Evolutionary conservation across 192 early-diverging fungal species (phyloP), one percentile per base, ranked within the genome.

Genomic region (Coemansia sp.): DNA sequence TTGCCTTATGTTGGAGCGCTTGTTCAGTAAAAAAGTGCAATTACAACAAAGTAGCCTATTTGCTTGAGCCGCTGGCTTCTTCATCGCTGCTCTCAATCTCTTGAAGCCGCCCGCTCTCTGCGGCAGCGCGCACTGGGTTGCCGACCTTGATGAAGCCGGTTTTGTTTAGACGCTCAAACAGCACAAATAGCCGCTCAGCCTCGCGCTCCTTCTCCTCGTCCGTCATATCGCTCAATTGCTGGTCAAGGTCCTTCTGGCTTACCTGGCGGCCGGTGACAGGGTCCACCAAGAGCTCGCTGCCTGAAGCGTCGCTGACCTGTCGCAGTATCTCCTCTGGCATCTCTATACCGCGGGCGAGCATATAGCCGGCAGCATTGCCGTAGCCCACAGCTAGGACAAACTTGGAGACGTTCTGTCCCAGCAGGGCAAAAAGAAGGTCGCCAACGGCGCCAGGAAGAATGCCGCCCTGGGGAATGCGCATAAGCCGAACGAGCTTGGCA

Each of bases 171-270:
- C 90, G 81, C 52, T 99, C 93, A 78, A 99, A 94, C 68, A 97
- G 79, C 1, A 93, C 93, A 79, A 97, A 86, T 63, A 99, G 61
- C 21, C 82, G 81, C 65, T 95, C 92, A 3, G 92, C 93, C 56
- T 99, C 96, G 31, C 86, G 73, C 60, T 96, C 93, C 62, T 96
- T 97, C 64, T 99, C 94, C 62, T 95, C 96, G 33, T 95, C 92
- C 2, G 92, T 96, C 91, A 99, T 92, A 11, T 82, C 79, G 6
- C 85, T 82, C 70, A 91, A 82, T 30, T 83, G 81, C 3, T 68
- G 72, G 19, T 77, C 47, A 17, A 69, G 49, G 14, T 81, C 70
- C 10, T 68, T 75, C 23, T 58, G 56, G 18, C 51, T 42, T 33
- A 81, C 38, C 48, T 84, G 81, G 51, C 87, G 83, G 3, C 96